phyloP scores from a whole-genome alignment of 441 rosid species.

The Biscutella laevigata region DNA sequence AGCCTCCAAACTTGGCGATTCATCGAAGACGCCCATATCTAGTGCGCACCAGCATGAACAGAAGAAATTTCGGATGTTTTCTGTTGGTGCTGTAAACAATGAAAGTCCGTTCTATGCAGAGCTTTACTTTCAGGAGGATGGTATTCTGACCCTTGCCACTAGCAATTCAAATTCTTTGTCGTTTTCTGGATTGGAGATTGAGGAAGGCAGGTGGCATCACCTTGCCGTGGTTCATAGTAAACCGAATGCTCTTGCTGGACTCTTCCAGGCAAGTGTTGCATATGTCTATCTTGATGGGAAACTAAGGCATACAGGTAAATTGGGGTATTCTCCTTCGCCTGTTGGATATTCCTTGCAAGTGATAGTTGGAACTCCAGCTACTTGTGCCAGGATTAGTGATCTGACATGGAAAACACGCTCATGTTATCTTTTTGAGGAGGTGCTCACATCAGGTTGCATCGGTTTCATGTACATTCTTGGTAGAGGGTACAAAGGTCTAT shows the following conservation, averaged over 20 bases:
- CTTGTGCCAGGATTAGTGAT: slow-evolving; percentile 74
- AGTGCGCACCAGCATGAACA: slow-evolving; percentile 52
- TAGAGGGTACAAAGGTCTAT: slow-evolving; percentile 96
- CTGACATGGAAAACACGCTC: slow-evolving; percentile 93
- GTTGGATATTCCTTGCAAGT: slow-evolving; percentile 94
- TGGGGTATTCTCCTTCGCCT: slow-evolving; percentile 99
- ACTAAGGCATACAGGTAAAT: slow-evolving; percentile 92
- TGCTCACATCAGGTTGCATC: slow-evolving; percentile 91
- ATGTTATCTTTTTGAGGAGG: slow-evolving; percentile 99
- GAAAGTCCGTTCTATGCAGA: slow-evolving; percentile 86
- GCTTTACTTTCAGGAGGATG: slow-evolving; percentile 94
- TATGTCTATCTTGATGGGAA: slow-evolving; percentile 94
- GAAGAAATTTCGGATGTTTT: slow-evolving; percentile 70
- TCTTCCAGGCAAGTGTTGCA: slow-evolving; percentile 99
- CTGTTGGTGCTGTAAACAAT: slow-evolving; percentile 81
- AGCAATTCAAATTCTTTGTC: slow-evolving; percentile 87
- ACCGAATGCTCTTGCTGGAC: slow-evolving; percentile 99
- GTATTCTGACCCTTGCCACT: slow-evolving; percentile 90
- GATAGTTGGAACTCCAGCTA: slow-evolving; percentile 77
- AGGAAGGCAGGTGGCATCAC: slow-evolving; percentile 99
- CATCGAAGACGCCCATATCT: slow-evolving; percentile 39
- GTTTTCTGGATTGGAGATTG: slow-evolving; percentile 91
- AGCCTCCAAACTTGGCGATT: slow-evolving; percentile 42
- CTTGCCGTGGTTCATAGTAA: slow-evolving; percentile 99
- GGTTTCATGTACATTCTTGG: slow-evolving; percentile 99